Evolutionary conservation across 2,329 filamentous ascomycete species (phyloP), one percentile per base, ranked within the genome.

Genomic region (Neofusicoccum cordaticola): DNA sequence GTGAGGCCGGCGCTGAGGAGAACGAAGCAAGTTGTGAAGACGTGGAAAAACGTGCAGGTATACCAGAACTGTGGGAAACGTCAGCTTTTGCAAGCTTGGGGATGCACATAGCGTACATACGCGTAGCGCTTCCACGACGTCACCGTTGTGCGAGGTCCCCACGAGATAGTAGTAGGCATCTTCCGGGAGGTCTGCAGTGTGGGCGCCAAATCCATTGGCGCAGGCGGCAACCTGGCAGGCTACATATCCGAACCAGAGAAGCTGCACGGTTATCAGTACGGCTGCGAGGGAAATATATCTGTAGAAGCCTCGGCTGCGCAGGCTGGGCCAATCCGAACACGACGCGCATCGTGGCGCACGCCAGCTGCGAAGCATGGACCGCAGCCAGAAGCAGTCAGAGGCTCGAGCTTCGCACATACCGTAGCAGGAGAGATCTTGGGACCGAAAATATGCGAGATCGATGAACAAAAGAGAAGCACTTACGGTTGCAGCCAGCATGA

Each of bases 101-200:
- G 22, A 22, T 22, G 22, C 22, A 22, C 22, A 2, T 3, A 11
- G 11, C 47, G 19, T 31, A 57, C 47, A 13, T 31, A 57, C 62
- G 8, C 52, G 50, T 12, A 64, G 42, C 8, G 62, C 62, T 34
- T 57, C 62, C 13, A 57, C 62, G n/a, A 64, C 62, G 19, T 64
- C 62, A 34, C 62, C 62, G 4, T 64, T 47, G 19, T 64, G 50
- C 11, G 51, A 39, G 3, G 50, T 64, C 31, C 62, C 62, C 13
- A 48, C 51, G 44, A 47, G 22, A 11, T 41, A 44, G 9, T 57
- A 64, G 17, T 48, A 27, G 9, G 35, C 17, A 2, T 39, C 15
- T 17, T 44, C 12, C 19, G 13, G 51, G 11, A 64, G 34, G 34
- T 64, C 44, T 22, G 31, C 35, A 1, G 51, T 58, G 17, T 64